Percentiles rank a stretch among this genome's conserved stretches.
These are phyloP conservation scores for Botryotinia narcissicola DNA, from an alignment of 2,329 filamentous ascomycete genomes.

Conservation along the genomic window DNA sequence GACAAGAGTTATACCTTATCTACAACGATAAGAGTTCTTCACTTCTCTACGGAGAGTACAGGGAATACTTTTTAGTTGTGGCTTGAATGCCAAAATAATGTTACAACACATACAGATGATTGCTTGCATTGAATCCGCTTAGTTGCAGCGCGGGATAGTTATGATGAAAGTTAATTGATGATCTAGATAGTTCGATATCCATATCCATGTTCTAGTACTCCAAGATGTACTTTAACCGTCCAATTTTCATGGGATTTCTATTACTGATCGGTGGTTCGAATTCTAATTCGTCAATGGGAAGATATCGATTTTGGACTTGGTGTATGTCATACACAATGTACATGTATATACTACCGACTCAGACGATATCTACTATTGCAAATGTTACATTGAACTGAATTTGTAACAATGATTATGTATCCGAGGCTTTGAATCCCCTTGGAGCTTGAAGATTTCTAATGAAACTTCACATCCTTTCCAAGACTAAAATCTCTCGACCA, in stretches of 20 bases:
- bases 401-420: neutral
- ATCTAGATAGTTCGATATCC: neutral
- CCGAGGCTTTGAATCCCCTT: neutral
- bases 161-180: neutral
- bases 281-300: neutral
- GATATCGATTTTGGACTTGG: neutral
- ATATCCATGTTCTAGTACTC: neutral
- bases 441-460: too few relatives aligned
- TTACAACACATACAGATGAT: slow-evolving; percentile 13
- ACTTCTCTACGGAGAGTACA: neutral
- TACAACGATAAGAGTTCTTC: slow-evolving; percentile 7
- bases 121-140: slow-evolving; percentile 21
- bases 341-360: too few relatives aligned
- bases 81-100: neutral
- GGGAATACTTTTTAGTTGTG: neutral
- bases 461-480: neutral
- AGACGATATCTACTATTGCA: neutral
- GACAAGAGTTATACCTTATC: neutral
- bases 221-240: neutral
- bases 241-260: neutral
- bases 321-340: neutral
- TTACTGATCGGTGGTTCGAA: neutral
- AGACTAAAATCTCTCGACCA: neutral
- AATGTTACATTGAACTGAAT: neutral
- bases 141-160: slow-evolving; percentile 10